Base-by-base conservation (phyloP, 2,329 filamentous ascomycete genomes). In the Furcasterigmium furcatum region DNA sequence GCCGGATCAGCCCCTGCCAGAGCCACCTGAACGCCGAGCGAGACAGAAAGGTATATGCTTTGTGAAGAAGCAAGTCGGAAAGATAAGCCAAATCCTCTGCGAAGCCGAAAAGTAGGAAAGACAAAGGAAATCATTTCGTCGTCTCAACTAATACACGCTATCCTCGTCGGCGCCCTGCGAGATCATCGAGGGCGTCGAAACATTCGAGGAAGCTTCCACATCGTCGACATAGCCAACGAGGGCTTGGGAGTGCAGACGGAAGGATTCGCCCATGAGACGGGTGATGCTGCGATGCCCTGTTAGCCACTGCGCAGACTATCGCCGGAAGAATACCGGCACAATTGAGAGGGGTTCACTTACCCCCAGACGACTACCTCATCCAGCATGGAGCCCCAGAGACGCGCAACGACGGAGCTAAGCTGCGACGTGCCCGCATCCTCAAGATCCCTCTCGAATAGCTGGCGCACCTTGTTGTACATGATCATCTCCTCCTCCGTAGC, bases 321-420 rank as follows among this genome's bases (percentile, higher is more conserved):
- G n/a, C n/a, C n/a, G n/a, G n/a, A n/a, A n/a, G n/a, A n/a, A n/a
- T n/a, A n/a, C 29, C 16, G 19, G 19, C 38, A 12, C 5, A 7
- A 27, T 25, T 35, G 16, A n/a, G 8, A 9, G 16, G 5, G 5
- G 3, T 19, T 44, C 43, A 87, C 91, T 82, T 85, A 96, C 91
- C 94, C 94, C 94, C 94, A 97, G 50, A 99, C 94, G 56, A 97
- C 92, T 52, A 97, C 94, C 71, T 96, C 94, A 63, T 97, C 94
- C 54, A 97, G 84, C 87, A 97, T 96, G 53, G 90, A 92, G 58
- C 92, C 94, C 94, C 94, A 99, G 38, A 97, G 82, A 58, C 89
- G 84, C 52, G 92, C 91, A 36, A 99, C 92, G 43, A 90, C 90
- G n/a, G 91, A 94, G 73, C 92, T 96, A 56, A 99, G 75, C 64